phyloP scores from a whole-genome alignment of 202 grass and related monocot species.

The Panicum hallii region DNA sequence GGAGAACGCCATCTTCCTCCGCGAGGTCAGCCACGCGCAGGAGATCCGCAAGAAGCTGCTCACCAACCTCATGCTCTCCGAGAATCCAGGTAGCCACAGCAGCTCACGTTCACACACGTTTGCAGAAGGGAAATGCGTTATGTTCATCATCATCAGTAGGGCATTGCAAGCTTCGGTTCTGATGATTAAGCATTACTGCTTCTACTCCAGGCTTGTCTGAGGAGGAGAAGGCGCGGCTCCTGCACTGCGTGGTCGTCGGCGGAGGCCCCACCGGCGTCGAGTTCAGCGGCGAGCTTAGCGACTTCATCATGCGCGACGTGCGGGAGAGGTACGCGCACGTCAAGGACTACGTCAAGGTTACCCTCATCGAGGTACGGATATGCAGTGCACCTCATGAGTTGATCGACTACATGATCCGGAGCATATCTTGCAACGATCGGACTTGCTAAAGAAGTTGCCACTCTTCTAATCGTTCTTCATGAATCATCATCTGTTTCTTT shows the following conservation, averaged over 20 bases:
- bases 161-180: neutral
- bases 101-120: neutral
- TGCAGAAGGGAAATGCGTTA: neutral
- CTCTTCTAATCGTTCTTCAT: neutral
- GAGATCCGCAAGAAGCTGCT: constrained; percentile 87
- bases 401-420: neutral
- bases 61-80: constrained; percentile 90
- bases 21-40: constrained; percentile 91
- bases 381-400: neutral
- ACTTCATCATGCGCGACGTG: constrained; percentile 88
- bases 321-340: constrained; percentile 71
- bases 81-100: constrained; percentile 65
- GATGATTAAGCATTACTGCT: neutral
- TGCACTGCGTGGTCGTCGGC: constrained; percentile 88
- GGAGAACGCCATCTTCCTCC: constrained; percentile 86
- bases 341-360: constrained; percentile 91
- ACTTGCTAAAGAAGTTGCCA: neutral
- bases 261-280: constrained; percentile 94
- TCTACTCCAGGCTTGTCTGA: constrained; percentile 59
- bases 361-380: constrained; percentile 76
- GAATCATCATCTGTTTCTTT: constrained; percentile 27
- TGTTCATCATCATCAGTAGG: neutral
- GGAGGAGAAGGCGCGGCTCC: constrained; percentile 73
- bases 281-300: constrained; percentile 95
- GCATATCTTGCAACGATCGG: neutral